Evolutionary conservation across 768 basidiomycete species (phyloP).

Genomic region (Pleurotus salmoneostramineus): DNA sequence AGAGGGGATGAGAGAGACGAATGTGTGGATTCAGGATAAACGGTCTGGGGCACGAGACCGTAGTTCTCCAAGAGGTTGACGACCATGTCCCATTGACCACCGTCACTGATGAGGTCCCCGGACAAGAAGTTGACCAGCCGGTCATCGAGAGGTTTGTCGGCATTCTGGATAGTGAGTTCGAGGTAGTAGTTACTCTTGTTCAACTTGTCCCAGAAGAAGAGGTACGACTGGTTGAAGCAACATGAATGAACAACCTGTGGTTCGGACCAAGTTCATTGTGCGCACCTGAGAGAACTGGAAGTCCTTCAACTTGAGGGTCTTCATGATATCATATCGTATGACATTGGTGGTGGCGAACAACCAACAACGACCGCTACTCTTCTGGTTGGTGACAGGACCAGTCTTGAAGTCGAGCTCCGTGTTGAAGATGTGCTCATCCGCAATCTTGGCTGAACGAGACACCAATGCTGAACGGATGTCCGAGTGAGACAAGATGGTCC

Average conservation of each 20-base stretch:
- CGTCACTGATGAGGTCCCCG: constrained; percentile 78
- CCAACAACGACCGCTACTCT: constrained; percentile 91
- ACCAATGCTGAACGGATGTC: constrained; percentile 61
- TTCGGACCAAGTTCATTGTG: not conserved
- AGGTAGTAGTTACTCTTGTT: constrained; percentile 94
- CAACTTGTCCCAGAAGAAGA: constrained; percentile 96
- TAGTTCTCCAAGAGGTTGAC: constrained; percentile 62
- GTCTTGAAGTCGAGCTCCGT: constrained; percentile 76
- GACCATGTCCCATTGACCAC: constrained; percentile 95
- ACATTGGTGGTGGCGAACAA: constrained; percentile 91
- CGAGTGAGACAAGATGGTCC: constrained; percentile 68
- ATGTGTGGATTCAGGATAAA: constrained; percentile 84
- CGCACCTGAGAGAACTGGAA: constrained; percentile 88
- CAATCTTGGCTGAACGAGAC: constrained; percentile 57
- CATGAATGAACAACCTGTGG: not conserved
- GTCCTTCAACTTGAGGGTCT: constrained; percentile 78
- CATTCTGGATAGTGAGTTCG: constrained; percentile 80
- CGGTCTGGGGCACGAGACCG: constrained; percentile 79
- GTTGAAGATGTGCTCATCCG: constrained; percentile 81
- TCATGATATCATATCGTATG: constrained; percentile 79
- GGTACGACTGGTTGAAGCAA: constrained; percentile 56
- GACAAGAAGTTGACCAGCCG: constrained; percentile 79
- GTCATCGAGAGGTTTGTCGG: constrained; percentile 76
- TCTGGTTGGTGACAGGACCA: constrained; percentile 82
- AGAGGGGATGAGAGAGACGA: constrained; percentile 72